These are phyloP conservation scores for Clitocybe nebularis DNA, from an alignment of 1,284 basidiomycete species.

Conservation along the genomic window DNA sequence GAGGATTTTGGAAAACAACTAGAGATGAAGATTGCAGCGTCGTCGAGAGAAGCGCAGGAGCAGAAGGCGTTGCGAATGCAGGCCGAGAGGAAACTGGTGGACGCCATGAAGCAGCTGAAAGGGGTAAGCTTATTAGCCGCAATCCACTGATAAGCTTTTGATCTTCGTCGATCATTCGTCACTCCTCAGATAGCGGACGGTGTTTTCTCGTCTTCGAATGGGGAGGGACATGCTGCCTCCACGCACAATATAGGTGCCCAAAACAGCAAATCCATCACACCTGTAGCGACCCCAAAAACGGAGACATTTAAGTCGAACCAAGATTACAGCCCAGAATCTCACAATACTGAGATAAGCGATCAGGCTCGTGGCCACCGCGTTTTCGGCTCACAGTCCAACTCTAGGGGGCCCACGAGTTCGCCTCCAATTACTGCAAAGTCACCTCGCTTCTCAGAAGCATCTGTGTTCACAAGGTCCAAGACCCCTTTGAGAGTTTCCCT, in stretches of 20 bases:
- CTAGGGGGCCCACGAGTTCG: neutral
- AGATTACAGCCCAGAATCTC: neutral
- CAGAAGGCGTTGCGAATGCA: slow-evolving; percentile 9
- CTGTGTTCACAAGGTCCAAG: too few relatives aligned
- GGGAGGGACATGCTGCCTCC: neutral
- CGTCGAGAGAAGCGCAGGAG: slow-evolving; percentile 8
- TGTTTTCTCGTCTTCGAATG: slow-evolving; percentile 1
- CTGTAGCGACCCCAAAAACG: slow-evolving; percentile 7
- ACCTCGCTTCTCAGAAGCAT: too few relatives aligned
- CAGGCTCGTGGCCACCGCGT: neutral
- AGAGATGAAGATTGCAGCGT: slow-evolving; percentile 4
- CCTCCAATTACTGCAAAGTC: neutral
- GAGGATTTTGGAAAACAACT: slow-evolving; percentile 8
- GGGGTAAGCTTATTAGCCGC: slow-evolving; percentile 9
- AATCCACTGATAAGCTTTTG: neutral
- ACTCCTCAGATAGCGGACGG: slow-evolving; percentile 10
- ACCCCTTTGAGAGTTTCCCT: too few relatives aligned
- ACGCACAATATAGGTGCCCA: neutral
- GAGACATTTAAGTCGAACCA: neutral
- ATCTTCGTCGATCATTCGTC: slow-evolving; percentile 1
- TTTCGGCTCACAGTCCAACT: neutral
- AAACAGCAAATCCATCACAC: slow-evolving; percentile 3
- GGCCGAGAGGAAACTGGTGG: slow-evolving; percentile 9
- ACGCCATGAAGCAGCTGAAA: slow-evolving; percentile 9
- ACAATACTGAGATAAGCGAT: too few relatives aligned